Evolutionary conservation across 2,329 filamentous ascomycete genomes (phyloP), one percentile per base, ranked within the genome.

Genomic region (Tothia fuscella): DNA sequence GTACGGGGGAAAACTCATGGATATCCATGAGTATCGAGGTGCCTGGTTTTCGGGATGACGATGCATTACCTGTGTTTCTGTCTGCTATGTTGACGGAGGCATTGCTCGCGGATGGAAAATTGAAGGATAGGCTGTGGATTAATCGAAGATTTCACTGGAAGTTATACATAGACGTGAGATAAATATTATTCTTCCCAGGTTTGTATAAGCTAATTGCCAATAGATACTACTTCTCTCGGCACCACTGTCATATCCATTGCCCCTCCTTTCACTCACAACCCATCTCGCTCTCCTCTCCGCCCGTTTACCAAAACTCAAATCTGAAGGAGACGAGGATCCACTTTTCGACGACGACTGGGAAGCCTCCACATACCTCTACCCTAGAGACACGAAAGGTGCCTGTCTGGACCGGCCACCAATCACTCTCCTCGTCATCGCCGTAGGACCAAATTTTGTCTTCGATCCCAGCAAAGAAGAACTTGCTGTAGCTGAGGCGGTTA

Each of bases 311-410:
- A 74, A 78, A 20, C 70, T 95, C 39, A 85, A 85, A 58, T 95
- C 88, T 2, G 83, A 93, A 60, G 76, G 76, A 44, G 89, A 96
- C 63, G 91, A 98, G 65, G 91, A 98, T 53, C 91, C 91, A 10
- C 79, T 95, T 57, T 98, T 98, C 63, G 82, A 95, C 65, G 91
- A 98, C 63, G 91, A 98, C 65, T 98, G 91, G 91, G 85, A 82
- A 49, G 82, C 82, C 13, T 79, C 87, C 1, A 71, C 76, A 14
- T 79, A 78, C 44, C 67, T 98, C 22, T 98, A 93, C 64, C 73
- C 78, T 1, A 71, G 70, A 45, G 56, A 61, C 25, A 50, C 49
- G 13, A 52, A 47, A 14, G 47, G 50, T 4, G 44, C 47, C n/a
- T 46, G 41, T 22, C 39, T 46, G 31, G 48, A 68, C 24, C 74